Base-by-base conservation (phyloP, 2,329 filamentous ascomycete species). In the Colletotrichum truncatum region DNA sequence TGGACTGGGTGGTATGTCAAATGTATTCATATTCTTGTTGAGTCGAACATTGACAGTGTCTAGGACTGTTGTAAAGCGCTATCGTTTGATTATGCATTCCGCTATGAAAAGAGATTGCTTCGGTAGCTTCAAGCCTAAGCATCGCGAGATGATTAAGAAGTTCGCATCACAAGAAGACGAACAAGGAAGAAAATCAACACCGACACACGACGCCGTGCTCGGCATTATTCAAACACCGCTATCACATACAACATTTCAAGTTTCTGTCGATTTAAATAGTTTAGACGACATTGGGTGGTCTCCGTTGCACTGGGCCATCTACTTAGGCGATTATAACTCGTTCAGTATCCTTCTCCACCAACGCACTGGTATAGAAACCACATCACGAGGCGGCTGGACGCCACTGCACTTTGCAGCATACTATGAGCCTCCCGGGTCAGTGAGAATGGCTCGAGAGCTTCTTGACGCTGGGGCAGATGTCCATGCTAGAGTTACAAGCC, bases 371-470 rank as follows among this genome's bases (percentile, higher is more conserved):
- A n/a, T 36, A 7, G 11, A 41, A n/a, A 32, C 41, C 21, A 25
- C 11, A 21, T 57, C 59, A 16, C 26, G 41, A 18, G 36, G 25
- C 5, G 52, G 52, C n/a, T 49, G 30, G 32, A 48, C 52, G 41
- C 52, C 59, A 21, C 51, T 62, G 14, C 59, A 57, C 45, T 57
- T 21, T 18, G 59, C 59, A 14, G 59, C 41, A 7, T 10, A 23
- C 16, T 57, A 57, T 10, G 41, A 57, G 28, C 41, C 14, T 16
- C 25, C 32, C 6, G 52, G 52, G 8, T 57, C 52, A 6, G 34
- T 30, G 11, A 48, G n/a, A 11, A 57, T 57, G 23, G 53, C 59
- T 9, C 21, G 16, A 12, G 32, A 52, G 18, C 32, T 62, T 14
- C 30, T 56, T 7, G 12, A 30, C 12, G 38, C 49, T 9, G 38